phyloP scores from a whole-genome alignment of 2,329 filamentous ascomycete species.

The Tolypocladium endophyticum region DNA sequence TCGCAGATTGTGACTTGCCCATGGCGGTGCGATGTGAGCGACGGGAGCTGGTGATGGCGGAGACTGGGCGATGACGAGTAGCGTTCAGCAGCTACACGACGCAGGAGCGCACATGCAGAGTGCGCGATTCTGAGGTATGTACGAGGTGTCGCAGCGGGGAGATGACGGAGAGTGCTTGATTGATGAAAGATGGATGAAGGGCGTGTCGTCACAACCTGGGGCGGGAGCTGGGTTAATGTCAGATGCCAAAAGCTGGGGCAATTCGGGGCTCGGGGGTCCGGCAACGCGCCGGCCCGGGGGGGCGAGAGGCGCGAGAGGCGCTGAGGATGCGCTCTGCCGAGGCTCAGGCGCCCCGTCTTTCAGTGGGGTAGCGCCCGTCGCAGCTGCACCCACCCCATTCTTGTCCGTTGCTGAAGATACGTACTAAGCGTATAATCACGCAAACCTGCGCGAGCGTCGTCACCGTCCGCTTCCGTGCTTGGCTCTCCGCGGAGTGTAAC shows the following conservation, averaged over 20 bases:
- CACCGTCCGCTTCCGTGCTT: background rate
- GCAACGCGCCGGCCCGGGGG: background rate
- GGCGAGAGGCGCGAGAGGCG: background rate
- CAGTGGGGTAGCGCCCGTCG: background rate
- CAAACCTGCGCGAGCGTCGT: background rate
- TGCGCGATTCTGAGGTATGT: background rate
- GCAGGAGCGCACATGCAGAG: background rate
- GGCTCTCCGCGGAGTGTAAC: background rate
- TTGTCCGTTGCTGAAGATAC: no score
- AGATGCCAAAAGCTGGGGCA: background rate
- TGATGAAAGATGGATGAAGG: background rate
- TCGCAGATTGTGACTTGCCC: slow-evolving; percentile 30
- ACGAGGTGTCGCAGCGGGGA: background rate
- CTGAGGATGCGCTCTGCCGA: background rate
- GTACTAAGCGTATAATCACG: background rate
- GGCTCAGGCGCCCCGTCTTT: slow-evolving; percentile 6
- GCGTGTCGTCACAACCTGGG: background rate
- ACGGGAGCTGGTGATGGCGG: background rate
- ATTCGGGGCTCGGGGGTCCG: background rate
- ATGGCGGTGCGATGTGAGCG: slow-evolving; percentile 15
- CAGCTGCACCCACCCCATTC: background rate
- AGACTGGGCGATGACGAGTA: background rate
- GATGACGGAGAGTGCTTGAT: background rate
- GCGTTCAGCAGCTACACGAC: background rate
- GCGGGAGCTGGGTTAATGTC: background rate